These are phyloP conservation scores for Pachysolen tannophilus DNA, from an alignment of 805 yeast genomes.

Conservation along the genomic window DNA sequence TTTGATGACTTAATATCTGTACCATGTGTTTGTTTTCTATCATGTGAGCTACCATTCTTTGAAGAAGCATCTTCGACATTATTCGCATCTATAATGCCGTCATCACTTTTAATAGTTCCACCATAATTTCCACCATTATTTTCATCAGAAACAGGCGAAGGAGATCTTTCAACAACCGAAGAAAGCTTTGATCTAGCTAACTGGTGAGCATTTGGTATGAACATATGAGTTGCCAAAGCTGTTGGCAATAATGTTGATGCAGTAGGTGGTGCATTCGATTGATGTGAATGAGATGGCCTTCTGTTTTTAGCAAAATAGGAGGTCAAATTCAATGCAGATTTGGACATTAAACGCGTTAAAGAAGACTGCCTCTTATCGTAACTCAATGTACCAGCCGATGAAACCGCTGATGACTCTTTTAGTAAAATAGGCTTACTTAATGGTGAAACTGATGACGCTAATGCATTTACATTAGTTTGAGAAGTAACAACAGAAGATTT, in stretches of 20 bases:
- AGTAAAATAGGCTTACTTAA: constrained; percentile 7
- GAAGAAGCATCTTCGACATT: too few species aligned
- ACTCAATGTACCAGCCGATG: constrained; percentile 5
- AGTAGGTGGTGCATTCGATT: constrained; percentile 54
- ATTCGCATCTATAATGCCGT: too few species aligned
- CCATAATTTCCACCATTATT: not conserved
- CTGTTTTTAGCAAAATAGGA: constrained; percentile 30
- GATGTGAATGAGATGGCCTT: constrained; percentile 24
- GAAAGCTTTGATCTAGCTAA: constrained; percentile 7
- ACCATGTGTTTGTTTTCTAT: not conserved
- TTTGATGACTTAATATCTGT: too few species aligned
- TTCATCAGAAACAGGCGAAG: not conserved
- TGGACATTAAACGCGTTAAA: constrained; percentile 24
- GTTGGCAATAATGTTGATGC: constrained; percentile 52
- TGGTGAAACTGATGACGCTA: constrained; percentile 4
- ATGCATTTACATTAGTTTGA: not conserved
- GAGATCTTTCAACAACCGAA: constrained; percentile 3
- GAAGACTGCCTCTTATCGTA: constrained; percentile 14
- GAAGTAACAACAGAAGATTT: not conserved
- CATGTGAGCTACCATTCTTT: too few species aligned
- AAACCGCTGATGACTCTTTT: constrained; percentile 11
- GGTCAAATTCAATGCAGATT: constrained; percentile 30
- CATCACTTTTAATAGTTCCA: not conserved
- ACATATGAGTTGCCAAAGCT: constrained; percentile 55
- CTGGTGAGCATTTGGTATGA: constrained; percentile 35